Conservation (phyloP, 1,284 basidiomycete genomes). For the Chalciporus sp. region DNA sequence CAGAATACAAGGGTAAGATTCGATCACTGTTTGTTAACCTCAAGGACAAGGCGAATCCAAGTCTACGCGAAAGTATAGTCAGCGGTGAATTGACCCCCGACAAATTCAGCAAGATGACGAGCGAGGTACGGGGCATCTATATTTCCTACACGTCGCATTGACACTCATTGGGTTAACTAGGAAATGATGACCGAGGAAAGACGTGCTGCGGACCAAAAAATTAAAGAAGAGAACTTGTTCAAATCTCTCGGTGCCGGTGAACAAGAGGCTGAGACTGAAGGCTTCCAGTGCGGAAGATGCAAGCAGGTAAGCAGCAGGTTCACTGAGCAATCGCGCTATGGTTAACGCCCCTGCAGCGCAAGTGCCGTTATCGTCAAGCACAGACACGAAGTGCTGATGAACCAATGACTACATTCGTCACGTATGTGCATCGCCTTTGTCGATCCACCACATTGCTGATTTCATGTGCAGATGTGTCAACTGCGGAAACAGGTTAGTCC, state of each 20-base stretch:
- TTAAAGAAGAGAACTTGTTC: conserved; percentile 88
- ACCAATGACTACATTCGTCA: conserved; percentile 87
- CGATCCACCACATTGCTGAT: background rate
- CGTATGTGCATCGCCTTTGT: conserved; percentile 42
- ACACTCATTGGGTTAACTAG: conserved; percentile 40
- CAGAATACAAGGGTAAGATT: conserved; percentile 80
- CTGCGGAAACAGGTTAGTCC: conserved; percentile 57
- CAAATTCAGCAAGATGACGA: conserved; percentile 80
- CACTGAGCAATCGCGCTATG: background rate
- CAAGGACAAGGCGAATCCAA: conserved; percentile 94
- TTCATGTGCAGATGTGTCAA: conserved; percentile 48
- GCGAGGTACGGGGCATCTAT: conserved; percentile 54
- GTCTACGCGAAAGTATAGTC: conserved; percentile 82
- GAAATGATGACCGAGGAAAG: conserved; percentile 97
- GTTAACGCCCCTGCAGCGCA: conserved; percentile 53
- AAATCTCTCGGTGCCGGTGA: conserved; percentile 90
- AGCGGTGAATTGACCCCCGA: conserved; percentile 75
- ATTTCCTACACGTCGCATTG: background rate
- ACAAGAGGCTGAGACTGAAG: conserved; percentile 93
- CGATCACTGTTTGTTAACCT: conserved; percentile 90
- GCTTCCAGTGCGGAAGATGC: conserved; percentile 96
- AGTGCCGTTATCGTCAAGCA: conserved; percentile 92
- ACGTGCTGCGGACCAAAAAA: conserved; percentile 79
- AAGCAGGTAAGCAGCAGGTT: conserved; percentile 58
- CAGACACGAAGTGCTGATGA: conserved; percentile 95